These are phyloP conservation scores for Skeletonema potamos DNA, from an alignment of 108 stramenopile genomes.

Conservation along the genomic window DNA sequence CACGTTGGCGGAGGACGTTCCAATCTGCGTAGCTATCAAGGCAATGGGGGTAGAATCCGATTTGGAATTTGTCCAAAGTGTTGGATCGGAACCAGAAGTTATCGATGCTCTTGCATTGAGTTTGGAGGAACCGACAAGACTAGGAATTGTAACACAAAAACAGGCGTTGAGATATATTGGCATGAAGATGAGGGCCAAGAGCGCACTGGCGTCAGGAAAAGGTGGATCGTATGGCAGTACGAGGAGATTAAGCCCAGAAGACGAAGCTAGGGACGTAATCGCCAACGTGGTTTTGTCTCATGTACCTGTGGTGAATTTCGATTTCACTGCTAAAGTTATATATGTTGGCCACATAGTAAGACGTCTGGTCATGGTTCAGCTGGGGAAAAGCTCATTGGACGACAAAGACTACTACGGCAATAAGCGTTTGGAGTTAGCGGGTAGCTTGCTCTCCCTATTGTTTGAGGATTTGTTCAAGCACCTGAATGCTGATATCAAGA, in stretches of 20 bases:
- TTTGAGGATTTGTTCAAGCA: slow-evolving; percentile 99
- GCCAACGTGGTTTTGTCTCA: slow-evolving; percentile 94
- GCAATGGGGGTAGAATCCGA: slow-evolving; percentile 97
- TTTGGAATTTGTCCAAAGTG: slow-evolving; percentile 94
- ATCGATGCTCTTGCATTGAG: slow-evolving; percentile 86
- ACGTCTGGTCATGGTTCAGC: slow-evolving; percentile 86
- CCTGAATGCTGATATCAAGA: slow-evolving; percentile 94
- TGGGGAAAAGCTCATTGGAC: slow-evolving; percentile 89
- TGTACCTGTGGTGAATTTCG: slow-evolving; percentile 90
- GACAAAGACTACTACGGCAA: slow-evolving; percentile 99
- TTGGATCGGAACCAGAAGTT: slow-evolving; percentile 91
- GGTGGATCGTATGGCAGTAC: slow-evolving; percentile 47
- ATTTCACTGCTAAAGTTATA: slow-evolving; percentile 89
- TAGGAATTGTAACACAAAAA: slow-evolving; percentile 89
- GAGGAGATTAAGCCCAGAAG: slow-evolving; percentile 68
- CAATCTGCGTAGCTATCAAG: slow-evolving; percentile 92
- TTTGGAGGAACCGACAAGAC: slow-evolving; percentile 85
- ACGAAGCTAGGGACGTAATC: slow-evolving; percentile 97
- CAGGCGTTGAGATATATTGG: slow-evolving; percentile 93
- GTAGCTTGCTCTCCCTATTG: slow-evolving; percentile 91
- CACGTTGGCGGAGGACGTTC: slow-evolving; percentile 97
- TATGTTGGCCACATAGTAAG: slow-evolving; percentile 95
- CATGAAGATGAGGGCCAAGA: slow-evolving; percentile 86
- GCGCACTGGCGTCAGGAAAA: slow-evolving; percentile 38
- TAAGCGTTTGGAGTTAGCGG: slow-evolving; percentile 97